Evolutionary conservation across 345 rosid genomes (phyloP).

Genomic region (Sonneratia alba): DNA sequence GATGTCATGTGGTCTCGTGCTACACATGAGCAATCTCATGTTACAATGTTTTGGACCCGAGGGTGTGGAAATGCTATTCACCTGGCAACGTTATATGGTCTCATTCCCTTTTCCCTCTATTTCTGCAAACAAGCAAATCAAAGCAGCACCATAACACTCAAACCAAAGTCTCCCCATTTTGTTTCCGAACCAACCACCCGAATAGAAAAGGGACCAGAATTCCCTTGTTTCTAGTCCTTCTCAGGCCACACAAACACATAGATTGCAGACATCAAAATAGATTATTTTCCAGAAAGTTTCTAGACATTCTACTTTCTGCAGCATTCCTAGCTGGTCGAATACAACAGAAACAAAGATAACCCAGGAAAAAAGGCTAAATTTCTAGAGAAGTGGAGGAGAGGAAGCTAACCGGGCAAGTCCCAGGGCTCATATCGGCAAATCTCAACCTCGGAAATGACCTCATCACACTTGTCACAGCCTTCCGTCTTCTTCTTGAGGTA

Average conservation of each 20-base stretch:
- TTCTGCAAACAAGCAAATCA: neutral
- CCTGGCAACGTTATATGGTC: too few relatives aligned
- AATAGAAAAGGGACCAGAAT: too few relatives aligned
- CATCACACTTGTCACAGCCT: conserved; percentile 57
- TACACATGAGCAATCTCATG: too few relatives aligned
- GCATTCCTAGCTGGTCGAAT: neutral
- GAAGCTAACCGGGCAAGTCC: conserved; percentile 68
- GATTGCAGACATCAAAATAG: neutral
- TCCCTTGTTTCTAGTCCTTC: neutral
- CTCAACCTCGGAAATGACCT: conserved; percentile 63
- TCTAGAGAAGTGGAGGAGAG: neutral
- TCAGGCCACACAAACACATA: neutral
- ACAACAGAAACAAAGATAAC: neutral
- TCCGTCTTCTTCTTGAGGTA: conserved; percentile 73
- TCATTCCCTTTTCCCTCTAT: neutral
- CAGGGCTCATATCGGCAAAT: conserved; percentile 74
- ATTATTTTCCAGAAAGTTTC: neutral
- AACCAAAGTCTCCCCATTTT: too few relatives aligned
- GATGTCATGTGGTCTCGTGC: too few relatives aligned
- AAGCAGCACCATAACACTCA: too few relatives aligned
- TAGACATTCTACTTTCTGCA: neutral
- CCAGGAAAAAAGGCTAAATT: neutral
- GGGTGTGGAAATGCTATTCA: too few relatives aligned
- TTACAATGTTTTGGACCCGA: too few relatives aligned
- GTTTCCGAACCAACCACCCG: too few relatives aligned